These are phyloP conservation scores for Termitomyces sp. DNA, from an alignment of 768 basidiomycete species.

Conservation along the genomic window DNA sequence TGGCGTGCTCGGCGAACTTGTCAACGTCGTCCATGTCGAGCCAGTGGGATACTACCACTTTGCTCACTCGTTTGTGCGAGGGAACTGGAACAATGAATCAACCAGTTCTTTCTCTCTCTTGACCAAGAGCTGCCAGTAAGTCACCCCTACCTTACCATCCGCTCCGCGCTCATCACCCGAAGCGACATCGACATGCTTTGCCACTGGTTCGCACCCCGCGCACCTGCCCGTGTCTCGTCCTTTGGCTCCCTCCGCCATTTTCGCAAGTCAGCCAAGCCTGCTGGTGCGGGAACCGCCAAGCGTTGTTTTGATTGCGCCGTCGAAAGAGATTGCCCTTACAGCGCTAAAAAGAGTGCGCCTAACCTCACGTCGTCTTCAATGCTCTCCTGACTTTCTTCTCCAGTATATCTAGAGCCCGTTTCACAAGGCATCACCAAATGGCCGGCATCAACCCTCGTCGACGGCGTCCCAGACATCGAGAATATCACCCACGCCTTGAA, in stretches of 20 bases:
- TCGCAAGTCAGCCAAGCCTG: constrained; percentile 67
- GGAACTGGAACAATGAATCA: constrained; percentile 70
- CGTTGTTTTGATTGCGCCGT: constrained; percentile 77
- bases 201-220: constrained; percentile 67
- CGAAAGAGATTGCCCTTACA: constrained; percentile 76
- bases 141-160: neutral
- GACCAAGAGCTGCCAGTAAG: constrained; percentile 90
- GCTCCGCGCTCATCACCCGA: neutral
- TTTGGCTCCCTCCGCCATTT: constrained; percentile 88
- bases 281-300: constrained; percentile 58
- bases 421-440: constrained; percentile 50
- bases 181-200: constrained; percentile 87
- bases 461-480: constrained; percentile 85
- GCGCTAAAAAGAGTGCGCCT: constrained; percentile 75
- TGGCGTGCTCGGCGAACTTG: constrained; percentile 66
- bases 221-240: constrained; percentile 69
- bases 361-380: neutral
- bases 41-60: constrained; percentile 88
- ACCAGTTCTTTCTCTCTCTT: constrained; percentile 78
- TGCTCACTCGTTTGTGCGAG: constrained; percentile 86
- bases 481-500: constrained; percentile 73
- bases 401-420: constrained; percentile 84
- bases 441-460: constrained; percentile 69
- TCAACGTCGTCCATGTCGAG: constrained; percentile 83
- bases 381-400: neutral